A percentile compares a stretch with the other conserved stretches of the same genome.
phyloP scores from a whole-genome alignment of 1,284 basidiomycete genomes.

The Bondarzewia mesenterica region DNA sequence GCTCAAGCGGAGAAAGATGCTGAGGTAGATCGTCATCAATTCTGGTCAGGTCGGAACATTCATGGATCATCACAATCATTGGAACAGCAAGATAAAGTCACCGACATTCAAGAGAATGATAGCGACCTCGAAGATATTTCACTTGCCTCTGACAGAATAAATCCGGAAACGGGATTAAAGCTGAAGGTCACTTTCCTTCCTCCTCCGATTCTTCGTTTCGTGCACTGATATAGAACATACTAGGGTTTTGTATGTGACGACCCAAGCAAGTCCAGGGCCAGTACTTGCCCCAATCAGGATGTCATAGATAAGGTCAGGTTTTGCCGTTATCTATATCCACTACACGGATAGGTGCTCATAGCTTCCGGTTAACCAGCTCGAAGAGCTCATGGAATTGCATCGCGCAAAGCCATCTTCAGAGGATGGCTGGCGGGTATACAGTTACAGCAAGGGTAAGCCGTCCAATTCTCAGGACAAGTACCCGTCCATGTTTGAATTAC shows the following conservation, averaged over 20 bases:
- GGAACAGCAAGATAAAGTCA: background rate
- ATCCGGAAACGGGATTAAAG: background rate
- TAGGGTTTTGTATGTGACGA: slow-evolving; percentile 57
- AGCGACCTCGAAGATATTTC: background rate
- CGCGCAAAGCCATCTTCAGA: slow-evolving; percentile 45
- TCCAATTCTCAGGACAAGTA: background rate
- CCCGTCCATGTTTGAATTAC: background rate
- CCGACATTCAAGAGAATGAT: background rate
- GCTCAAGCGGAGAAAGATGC: background rate
- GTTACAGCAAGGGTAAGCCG: slow-evolving; percentile 51
- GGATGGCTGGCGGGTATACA: slow-evolving; percentile 54
- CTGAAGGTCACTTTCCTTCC: background rate
- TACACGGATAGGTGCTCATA: background rate
- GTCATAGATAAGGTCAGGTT: slow-evolving; percentile 55
- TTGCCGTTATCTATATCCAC: background rate
- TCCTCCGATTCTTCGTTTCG: background rate
- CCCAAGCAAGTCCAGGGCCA: slow-evolving; percentile 23
- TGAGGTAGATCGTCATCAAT: background rate
- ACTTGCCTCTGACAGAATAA: background rate
- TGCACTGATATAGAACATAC: background rate
- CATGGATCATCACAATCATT: background rate
- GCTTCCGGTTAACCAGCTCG: slow-evolving; percentile 36
- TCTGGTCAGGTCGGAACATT: too few relatives aligned
- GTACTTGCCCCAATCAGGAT: slow-evolving; percentile 49
- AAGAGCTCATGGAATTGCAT: slow-evolving; percentile 54